Evolutionary conservation across 2,329 filamentous ascomycete genomes (phyloP).

Genomic region (Paracorniculantispora psalliotae): DNA sequence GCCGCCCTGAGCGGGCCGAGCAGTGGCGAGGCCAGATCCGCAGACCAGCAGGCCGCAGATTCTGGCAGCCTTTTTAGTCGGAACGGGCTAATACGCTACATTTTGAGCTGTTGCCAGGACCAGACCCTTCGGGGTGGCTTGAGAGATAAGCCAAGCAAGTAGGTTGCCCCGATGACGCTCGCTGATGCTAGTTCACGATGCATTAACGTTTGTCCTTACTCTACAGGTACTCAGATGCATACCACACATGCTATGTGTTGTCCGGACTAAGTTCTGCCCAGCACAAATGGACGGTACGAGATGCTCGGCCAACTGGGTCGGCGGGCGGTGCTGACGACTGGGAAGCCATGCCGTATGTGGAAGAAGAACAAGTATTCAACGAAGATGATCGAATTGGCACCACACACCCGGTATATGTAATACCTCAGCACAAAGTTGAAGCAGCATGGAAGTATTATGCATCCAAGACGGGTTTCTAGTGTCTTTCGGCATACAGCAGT

Average conservation of each 20-base stretch:
- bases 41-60: conserved; percentile 27
- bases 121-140: conserved; percentile 67
- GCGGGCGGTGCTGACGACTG: conserved; percentile 38
- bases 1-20: conserved; percentile 60
- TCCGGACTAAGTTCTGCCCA: conserved; percentile 80
- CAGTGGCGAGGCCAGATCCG: conserved; percentile 24
- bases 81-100: conserved; percentile 82
- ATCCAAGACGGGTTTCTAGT: conserved; percentile 52
- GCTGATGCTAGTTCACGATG: conserved; percentile 11
- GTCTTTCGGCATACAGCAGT: conserved; percentile 4
- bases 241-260: conserved; percentile 90
- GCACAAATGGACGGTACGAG: conserved; percentile 53
- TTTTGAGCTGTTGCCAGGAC: conserved; percentile 82
- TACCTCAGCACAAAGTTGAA: conserved; percentile 66
- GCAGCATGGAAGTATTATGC: conserved; percentile 61
- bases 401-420: conserved; percentile 80
- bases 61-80: conserved; percentile 65
- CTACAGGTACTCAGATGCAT: conserved; percentile 69
- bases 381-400: conserved; percentile 63
- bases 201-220: conserved; percentile 2
- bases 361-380: conserved; percentile 61
- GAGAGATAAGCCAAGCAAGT: conserved; percentile 90
- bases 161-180: conserved; percentile 34
- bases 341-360: conserved; percentile 44
- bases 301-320: conserved; percentile 27